Conservation (phyloP, 305 asterid species). For the Rubia tinctorum region DNA sequence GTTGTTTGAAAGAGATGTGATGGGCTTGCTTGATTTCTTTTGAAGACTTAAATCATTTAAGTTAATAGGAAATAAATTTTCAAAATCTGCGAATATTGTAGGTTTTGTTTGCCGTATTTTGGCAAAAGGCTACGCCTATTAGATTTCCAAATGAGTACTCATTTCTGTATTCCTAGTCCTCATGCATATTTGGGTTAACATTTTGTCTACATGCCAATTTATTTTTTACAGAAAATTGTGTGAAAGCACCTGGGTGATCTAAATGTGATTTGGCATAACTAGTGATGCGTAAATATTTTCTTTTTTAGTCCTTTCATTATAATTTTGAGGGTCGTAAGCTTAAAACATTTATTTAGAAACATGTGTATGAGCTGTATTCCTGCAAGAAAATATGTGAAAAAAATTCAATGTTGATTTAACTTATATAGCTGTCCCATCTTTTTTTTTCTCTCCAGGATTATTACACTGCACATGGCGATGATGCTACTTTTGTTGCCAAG, state of each 20-base stretch:
- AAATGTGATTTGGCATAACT: not conserved
- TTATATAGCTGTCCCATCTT: not conserved
- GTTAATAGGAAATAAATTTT: not conserved
- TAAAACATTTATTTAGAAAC: not conserved
- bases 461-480: conserved; percentile 90
- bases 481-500: conserved; percentile 84
- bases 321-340: conserved; percentile 1
- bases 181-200: not conserved
- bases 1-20: not conserved
- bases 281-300: not conserved
- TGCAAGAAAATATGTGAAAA: not conserved
- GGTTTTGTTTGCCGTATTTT: not conserved
- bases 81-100: not conserved
- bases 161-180: not conserved
- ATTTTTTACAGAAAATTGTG: not conserved
- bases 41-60: not conserved
- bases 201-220: not conserved
- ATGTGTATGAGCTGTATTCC: not conserved
- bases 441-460: conserved; percentile 60
- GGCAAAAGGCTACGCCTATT: not conserved
- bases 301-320: not conserved
- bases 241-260: not conserved
- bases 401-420: not conserved
- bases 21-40: not conserved
- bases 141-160: not conserved